A percentile compares a stretch with the other conserved stretches of the same genome.
phyloP scores from a whole-genome alignment of 1,139 yeast species.

The Suhomyces ambrosiae region DNA sequence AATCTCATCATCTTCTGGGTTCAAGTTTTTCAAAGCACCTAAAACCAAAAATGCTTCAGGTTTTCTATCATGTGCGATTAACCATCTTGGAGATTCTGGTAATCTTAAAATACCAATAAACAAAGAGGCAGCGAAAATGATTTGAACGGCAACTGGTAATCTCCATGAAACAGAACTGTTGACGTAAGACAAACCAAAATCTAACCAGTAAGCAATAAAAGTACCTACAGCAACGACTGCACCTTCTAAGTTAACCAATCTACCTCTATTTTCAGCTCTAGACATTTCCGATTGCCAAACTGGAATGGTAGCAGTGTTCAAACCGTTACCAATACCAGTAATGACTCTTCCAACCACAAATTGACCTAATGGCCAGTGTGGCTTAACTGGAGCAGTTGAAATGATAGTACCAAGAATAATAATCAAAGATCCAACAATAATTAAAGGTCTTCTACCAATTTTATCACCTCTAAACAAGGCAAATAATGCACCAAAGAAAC shows the following conservation, averaged over 20 bases:
- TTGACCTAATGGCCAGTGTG: constrained; percentile 58
- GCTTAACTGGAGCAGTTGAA: constrained; percentile 59
- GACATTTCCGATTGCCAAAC: constrained; percentile 84
- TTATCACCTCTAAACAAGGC: constrained; percentile 65
- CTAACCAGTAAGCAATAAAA: constrained; percentile 74
- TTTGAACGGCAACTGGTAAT: constrained; percentile 40
- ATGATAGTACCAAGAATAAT: constrained; percentile 66
- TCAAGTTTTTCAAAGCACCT: constrained; percentile 40
- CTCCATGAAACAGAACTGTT: constrained; percentile 48
- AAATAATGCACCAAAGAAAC: constrained; percentile 71
- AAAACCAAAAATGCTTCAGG: constrained; percentile 51
- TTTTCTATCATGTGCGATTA: constrained; percentile 53
- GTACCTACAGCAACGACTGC: constrained; percentile 74
- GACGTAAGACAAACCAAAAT: constrained; percentile 68
- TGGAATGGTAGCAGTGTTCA: constrained; percentile 79
- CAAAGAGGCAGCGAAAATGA: constrained; percentile 40
- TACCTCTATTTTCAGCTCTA: constrained; percentile 70
- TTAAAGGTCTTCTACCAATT: constrained; percentile 67
- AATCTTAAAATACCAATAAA: constrained; percentile 41
- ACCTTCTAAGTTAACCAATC: constrained; percentile 69
- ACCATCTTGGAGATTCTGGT: constrained; percentile 80
- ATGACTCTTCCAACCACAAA: constrained; percentile 73
- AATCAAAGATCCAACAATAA: constrained; percentile 58
- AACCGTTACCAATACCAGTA: constrained; percentile 80
- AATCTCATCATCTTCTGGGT: constrained; percentile 47